Conservation (phyloP, 176 grass and related monocot genomes). For the Paspalum notatum region DNA sequence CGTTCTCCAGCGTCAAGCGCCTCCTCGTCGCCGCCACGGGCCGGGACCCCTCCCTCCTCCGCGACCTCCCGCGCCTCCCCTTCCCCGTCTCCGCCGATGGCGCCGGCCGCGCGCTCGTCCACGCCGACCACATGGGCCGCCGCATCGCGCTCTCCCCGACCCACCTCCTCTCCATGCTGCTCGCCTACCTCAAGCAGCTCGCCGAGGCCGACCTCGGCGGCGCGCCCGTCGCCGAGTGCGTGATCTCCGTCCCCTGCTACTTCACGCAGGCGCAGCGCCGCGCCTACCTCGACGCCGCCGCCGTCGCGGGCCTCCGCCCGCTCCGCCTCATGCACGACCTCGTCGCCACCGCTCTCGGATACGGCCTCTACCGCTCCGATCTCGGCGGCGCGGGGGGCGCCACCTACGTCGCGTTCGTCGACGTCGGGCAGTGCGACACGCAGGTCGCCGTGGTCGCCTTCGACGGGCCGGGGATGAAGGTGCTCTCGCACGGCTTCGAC, state of each 20-base stretch:
- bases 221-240: slow-evolving; percentile 62
- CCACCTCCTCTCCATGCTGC: slow-evolving; percentile 86
- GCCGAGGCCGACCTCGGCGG: slow-evolving; percentile 74
- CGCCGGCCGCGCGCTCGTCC: slow-evolving; percentile 33
- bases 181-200: slow-evolving; percentile 68
- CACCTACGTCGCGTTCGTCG: slow-evolving; percentile 66
- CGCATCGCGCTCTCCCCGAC: slow-evolving; percentile 60
- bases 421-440: slow-evolving; percentile 87
- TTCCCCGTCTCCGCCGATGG: slow-evolving; percentile 37
- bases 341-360: slow-evolving; percentile 80
- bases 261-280: slow-evolving; percentile 81
- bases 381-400: slow-evolving; percentile 33
- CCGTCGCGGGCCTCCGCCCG: slow-evolving; percentile 74
- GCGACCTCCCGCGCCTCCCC: slow-evolving; percentile 51
- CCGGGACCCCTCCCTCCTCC: slow-evolving; percentile 34
- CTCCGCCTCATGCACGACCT: slow-evolving; percentile 92
- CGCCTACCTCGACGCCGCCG: slow-evolving; percentile 75
- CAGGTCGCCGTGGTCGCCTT: slow-evolving; percentile 80
- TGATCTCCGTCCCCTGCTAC: slow-evolving; percentile 94
- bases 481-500: slow-evolving; percentile 83
- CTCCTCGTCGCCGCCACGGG: slow-evolving; percentile 54
- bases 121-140: slow-evolving; percentile 55
- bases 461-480: slow-evolving; percentile 55
- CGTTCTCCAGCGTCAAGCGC: slow-evolving; percentile 76
- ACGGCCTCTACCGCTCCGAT: slow-evolving; percentile 95